Percentiles rank a stretch among this genome's conserved stretches.
These are phyloP conservation scores for Diaporthe ilicicola DNA, from an alignment of 2,329 filamentous ascomycete species.

Conservation along the genomic window DNA sequence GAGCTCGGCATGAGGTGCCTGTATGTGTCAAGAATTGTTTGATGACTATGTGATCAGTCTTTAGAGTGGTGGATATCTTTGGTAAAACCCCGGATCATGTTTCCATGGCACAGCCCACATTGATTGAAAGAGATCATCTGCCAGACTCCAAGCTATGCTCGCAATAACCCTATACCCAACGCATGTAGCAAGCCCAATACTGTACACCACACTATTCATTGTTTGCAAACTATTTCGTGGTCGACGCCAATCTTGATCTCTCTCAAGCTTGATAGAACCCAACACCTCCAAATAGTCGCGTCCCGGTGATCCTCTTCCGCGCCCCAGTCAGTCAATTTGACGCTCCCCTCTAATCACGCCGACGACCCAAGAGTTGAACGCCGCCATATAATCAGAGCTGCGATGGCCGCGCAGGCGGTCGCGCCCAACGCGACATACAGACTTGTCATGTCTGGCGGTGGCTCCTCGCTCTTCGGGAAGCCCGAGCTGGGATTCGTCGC, in stretches of 20 bases:
- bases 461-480: conserved; percentile 90
- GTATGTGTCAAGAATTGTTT: too few species aligned
- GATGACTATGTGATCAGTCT: background rate
- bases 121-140: background rate
- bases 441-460: conserved; percentile 81
- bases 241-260: background rate
- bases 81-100: background rate
- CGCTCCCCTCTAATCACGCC: background rate
- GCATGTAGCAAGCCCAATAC: background rate
- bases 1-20: too few species aligned
- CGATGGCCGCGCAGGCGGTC: conserved; percentile 68
- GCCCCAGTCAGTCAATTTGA: background rate
- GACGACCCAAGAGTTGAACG: conserved; percentile 51
- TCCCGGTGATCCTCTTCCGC: background rate
- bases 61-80: background rate
- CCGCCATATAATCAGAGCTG: conserved; percentile 72
- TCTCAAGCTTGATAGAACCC: background rate
- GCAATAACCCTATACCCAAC: background rate
- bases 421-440: conserved; percentile 88
- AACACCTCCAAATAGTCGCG: background rate
- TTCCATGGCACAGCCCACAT: background rate
- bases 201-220: background rate
- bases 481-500: conserved; percentile 89
- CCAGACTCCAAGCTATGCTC: conserved; percentile 26
- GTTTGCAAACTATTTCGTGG: background rate